phyloP scores from a whole-genome alignment of 768 basidiomycete genomes.

The Cystobasidiopsis lactophilus region DNA sequence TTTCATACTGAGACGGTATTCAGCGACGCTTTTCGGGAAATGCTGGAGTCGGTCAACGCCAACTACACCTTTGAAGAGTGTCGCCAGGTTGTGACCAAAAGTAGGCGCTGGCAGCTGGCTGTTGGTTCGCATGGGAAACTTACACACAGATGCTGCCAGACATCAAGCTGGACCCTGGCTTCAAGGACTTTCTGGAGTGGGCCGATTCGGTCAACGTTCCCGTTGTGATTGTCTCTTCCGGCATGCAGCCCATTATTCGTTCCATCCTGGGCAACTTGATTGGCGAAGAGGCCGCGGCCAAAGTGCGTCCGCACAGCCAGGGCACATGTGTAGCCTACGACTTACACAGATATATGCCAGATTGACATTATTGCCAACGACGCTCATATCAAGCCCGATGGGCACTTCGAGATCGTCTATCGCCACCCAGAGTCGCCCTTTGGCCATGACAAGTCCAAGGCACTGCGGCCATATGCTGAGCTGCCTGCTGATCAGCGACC shows the following conservation, averaged over 20 bases:
- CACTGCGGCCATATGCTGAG: slow-evolving; percentile 71
- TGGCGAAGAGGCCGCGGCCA: slow-evolving; percentile 42
- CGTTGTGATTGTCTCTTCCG: slow-evolving; percentile 66
- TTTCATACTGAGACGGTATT: neutral
- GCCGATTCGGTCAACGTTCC: slow-evolving; percentile 62
- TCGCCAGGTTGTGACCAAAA: slow-evolving; percentile 46
- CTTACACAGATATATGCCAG: too few species aligned
- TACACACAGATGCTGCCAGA: slow-evolving; percentile 29
- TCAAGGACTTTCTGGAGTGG: slow-evolving; percentile 67
- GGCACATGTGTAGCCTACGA: too few species aligned
- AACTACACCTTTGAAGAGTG: slow-evolving; percentile 71
- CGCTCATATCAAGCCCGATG: slow-evolving; percentile 43
- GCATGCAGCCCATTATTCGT: slow-evolving; percentile 38
- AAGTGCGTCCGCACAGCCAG: too few species aligned
- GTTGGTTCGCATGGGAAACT: neutral
- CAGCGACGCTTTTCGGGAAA: slow-evolving; percentile 70
- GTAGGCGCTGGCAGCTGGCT: slow-evolving; percentile 33
- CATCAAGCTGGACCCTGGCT: slow-evolving; percentile 67
- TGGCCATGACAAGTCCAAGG: slow-evolving; percentile 90
- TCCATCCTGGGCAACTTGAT: slow-evolving; percentile 67
- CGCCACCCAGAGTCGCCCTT: slow-evolving; percentile 27
- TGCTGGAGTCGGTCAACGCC: slow-evolving; percentile 48
- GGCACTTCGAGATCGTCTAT: slow-evolving; percentile 28
- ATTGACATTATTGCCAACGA: slow-evolving; percentile 93
- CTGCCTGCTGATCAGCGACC: slow-evolving; percentile 38